Percentiles rank a stretch among this genome's conserved stretches.
Conservation (phyloP, 352 stramenopile species). For the Phytophthora tentaculata region DNA sequence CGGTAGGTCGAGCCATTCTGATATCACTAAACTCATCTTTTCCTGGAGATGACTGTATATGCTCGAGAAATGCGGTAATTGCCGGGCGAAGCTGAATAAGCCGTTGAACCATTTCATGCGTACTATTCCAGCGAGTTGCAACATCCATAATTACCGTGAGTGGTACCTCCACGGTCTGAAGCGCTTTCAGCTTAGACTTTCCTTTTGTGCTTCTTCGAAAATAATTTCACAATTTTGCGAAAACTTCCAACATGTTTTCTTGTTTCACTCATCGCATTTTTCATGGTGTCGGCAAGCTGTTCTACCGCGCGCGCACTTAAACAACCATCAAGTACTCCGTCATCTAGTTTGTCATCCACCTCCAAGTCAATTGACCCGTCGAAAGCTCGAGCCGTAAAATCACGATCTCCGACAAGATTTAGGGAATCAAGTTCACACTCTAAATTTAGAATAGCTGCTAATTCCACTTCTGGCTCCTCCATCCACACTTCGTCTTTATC, state of each 20-base stretch:
- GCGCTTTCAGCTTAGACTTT: conserved; percentile 16
- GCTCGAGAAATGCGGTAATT: conserved; percentile 6
- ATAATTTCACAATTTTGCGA: conserved; percentile 15
- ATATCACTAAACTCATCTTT: conserved; percentile 22
- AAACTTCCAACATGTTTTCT: conserved; percentile 14
- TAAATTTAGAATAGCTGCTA: too few relatives aligned
- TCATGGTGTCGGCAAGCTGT: background rate
- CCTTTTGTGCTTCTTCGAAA: conserved; percentile 18
- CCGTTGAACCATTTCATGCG: conserved; percentile 7
- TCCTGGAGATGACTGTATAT: conserved; percentile 7
- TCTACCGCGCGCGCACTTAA: background rate
- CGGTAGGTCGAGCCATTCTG: conserved; percentile 5
- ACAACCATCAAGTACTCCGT: background rate
- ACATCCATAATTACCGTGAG: conserved; percentile 16
- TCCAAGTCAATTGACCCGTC: too few relatives aligned
- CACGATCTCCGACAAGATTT: too few relatives aligned
- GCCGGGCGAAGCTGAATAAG: conserved; percentile 2
- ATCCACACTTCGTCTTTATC: too few relatives aligned
- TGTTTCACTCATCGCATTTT: conserved; percentile 2
- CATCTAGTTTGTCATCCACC: background rate
- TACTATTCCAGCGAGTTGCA: conserved; percentile 16
- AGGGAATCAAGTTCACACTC: too few relatives aligned
- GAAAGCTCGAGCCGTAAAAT: too few relatives aligned
- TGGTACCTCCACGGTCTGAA: conserved; percentile 2
- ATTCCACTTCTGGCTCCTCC: too few relatives aligned